These are phyloP conservation scores for Epichloe brachyelytri DNA, from an alignment of 2,329 filamentous ascomycete species.

Conservation along the genomic window DNA sequence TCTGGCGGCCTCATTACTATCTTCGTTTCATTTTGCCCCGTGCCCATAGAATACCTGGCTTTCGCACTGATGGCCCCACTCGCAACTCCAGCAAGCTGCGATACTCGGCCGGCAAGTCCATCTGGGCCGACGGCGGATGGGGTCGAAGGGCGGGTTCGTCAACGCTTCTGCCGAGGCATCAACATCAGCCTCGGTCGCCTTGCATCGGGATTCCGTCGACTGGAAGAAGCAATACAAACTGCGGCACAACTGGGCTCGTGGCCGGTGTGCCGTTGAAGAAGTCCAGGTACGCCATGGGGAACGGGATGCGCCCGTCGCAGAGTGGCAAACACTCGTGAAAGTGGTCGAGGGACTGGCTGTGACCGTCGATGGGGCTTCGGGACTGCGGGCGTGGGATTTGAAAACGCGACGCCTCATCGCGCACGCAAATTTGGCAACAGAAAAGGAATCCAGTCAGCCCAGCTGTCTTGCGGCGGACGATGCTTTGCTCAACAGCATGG, in stretches of 20 bases:
- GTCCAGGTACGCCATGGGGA: constrained; percentile 42
- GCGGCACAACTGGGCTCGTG: constrained; percentile 80
- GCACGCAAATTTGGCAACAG: constrained; percentile 22
- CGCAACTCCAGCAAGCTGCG: constrained; percentile 23
- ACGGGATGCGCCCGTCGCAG: constrained; percentile 13
- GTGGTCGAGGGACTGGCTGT: constrained; percentile 66
- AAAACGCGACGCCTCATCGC: constrained; percentile 50
- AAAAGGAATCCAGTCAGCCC: constrained; percentile 25
- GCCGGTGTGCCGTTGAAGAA: constrained; percentile 68
- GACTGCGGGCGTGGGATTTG: constrained; percentile 68
- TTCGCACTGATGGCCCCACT: constrained; percentile 25
- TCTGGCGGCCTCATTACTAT: constrained; percentile 89
- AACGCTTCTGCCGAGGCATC: background rate
- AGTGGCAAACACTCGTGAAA: constrained; percentile 56
- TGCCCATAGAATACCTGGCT: constrained; percentile 60
- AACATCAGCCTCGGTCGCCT: background rate
- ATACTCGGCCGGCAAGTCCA: constrained; percentile 29
- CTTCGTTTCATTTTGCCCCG: constrained; percentile 73
- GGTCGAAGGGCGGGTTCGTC: constrained; percentile 26
- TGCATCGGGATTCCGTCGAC: constrained; percentile 35
- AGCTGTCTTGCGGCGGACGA: constrained; percentile 56
- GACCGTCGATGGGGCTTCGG: constrained; percentile 56
- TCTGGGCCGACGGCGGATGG: constrained; percentile 30
- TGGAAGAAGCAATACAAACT: constrained; percentile 88
- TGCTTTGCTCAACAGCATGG: constrained; percentile 25